Evolutionary conservation across 352 stramenopile genomes (phyloP).

Genomic region (Pythium phragmitis): DNA sequence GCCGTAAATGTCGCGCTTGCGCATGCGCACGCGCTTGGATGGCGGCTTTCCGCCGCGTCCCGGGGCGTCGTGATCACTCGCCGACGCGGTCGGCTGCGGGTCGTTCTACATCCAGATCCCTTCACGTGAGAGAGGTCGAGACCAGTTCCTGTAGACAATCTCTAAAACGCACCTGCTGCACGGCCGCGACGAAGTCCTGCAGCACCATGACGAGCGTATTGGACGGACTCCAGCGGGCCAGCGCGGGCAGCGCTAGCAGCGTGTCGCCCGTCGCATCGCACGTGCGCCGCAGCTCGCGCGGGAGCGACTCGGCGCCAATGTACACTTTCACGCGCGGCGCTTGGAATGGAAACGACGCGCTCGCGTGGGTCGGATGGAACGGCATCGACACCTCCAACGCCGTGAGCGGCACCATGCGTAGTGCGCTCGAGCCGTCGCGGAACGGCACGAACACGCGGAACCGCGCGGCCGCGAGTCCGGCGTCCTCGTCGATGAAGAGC

Average conservation of each 20-base stretch:
- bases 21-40: slow-evolving; percentile 55
- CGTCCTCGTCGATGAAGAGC: slow-evolving; percentile 44
- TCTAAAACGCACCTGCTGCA: slow-evolving; percentile 44
- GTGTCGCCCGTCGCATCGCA: slow-evolving; percentile 25
- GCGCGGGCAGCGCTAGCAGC: slow-evolving; percentile 46
- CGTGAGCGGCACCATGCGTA: slow-evolving; percentile 59
- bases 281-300: slow-evolving; percentile 41
- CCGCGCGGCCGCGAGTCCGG: slow-evolving; percentile 45
- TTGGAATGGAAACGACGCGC: slow-evolving; percentile 59
- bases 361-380: slow-evolving; percentile 35
- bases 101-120: slow-evolving; percentile 11
- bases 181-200: slow-evolving; percentile 57
- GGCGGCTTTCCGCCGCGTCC: slow-evolving; percentile 1
- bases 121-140: too few species aligned
- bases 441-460: slow-evolving; percentile 82
- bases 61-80: background rate
- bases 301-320: slow-evolving; percentile 49
- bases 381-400: slow-evolving; percentile 58
- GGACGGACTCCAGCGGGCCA: slow-evolving; percentile 75
- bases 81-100: slow-evolving; percentile 10
- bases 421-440: slow-evolving; percentile 63
- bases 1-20: slow-evolving; percentile 66
- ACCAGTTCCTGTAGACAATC: background rate
- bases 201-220: slow-evolving; percentile 74
- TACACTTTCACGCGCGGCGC: slow-evolving; percentile 49